Base-by-base conservation (phyloP, 2,329 filamentous ascomycete species). In the Xylaria sp. region DNA sequence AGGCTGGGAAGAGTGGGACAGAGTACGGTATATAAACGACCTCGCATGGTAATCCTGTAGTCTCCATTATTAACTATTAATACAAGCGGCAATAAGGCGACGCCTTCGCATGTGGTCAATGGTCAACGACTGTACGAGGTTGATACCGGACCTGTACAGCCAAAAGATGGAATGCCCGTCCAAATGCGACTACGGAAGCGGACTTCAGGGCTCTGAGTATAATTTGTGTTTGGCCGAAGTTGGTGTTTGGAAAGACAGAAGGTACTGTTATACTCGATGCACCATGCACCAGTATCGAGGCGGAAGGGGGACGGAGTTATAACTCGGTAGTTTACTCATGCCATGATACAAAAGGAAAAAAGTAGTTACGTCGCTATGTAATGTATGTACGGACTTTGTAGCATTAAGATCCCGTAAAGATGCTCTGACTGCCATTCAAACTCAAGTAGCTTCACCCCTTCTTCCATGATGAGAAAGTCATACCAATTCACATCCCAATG, bases 1-100 rank as follows among this genome's bases (percentile, higher is more conserved):
- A 26, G 78, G 77, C 11, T 85, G 81, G 76, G 78, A 80, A 9
- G 80, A 82, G 68, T 78, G 76, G 77, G 76, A 79, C 15, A 42
- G 38, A 4, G 38, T 42, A 17, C 38, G 38, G 38, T 42, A 42
- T 17, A 15, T 42, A 42, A 42, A 17, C 38, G 4, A 42, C 15
- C 13, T 1, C 6, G 6, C 5, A 17, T 42, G 5, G 15, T 13
- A 15, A 17, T 6, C 0, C 15, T 42, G 15, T 17, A 15, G 15
- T 42, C 13, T 17, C 38, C 5, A 15, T 42, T 42, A 42, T 17
- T 42, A 42, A 42, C 38, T 42, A 6, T 42, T 17, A 42, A 42
- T 42, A 3, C 38, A 42, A 42, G 38, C 5, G 38, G 38, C 38
- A 13, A 42, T 13, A 42, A 42, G 38, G 38, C 38, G 4, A 42